Evolutionary conservation across 768 basidiomycete species (phyloP).

Genomic region (Hericium rajendrae): DNA sequence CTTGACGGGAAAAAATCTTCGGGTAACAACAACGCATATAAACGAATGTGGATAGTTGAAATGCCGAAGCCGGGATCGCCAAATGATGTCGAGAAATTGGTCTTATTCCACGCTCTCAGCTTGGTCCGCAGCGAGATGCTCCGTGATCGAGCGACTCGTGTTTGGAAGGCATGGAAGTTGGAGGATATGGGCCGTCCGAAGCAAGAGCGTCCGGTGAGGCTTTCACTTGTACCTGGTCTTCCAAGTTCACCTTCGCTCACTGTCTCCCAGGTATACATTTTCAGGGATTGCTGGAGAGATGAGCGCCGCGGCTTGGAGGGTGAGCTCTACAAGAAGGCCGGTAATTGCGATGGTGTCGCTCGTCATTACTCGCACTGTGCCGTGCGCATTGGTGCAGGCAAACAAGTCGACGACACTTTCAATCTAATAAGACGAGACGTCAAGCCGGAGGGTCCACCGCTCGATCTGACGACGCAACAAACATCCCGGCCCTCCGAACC

Average conservation of each 20-base stretch:
- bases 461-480: no score
- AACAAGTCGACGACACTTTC: background rate
- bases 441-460: no score
- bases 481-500: no score
- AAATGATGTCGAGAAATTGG: background rate
- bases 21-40: background rate
- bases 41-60: background rate
- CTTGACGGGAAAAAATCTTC: background rate
- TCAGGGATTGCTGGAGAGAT: background rate
- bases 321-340: background rate
- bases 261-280: background rate
- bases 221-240: background rate
- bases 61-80: background rate
- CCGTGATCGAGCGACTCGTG: background rate
- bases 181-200: background rate
- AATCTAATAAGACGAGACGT: background rate
- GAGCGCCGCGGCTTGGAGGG: background rate
- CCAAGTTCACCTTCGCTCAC: no score
- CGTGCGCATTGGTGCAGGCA: background rate
- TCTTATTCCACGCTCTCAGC: background rate
- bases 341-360: background rate
- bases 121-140: background rate
- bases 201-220: background rate
- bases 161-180: background rate
- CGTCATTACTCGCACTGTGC: background rate